Evolutionary conservation across 345 rosid genomes (phyloP), one percentile per base, ranked within the genome.

Genomic region (Brassica napus): DNA sequence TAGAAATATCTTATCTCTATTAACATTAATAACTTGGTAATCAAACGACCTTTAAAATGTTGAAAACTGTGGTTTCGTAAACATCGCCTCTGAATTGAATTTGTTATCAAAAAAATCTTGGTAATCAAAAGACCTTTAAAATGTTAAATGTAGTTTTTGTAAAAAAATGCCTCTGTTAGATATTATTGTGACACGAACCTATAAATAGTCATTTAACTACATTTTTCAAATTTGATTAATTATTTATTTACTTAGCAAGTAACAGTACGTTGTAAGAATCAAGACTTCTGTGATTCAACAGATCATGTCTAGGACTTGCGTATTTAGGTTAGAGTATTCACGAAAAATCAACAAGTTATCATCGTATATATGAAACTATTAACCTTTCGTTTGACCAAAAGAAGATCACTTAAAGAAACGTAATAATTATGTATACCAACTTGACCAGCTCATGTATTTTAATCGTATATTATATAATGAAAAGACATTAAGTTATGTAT

Each of bases 321-420:
- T 8, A 44, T 42, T 32, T 42, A 23, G 8, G 14, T 26, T 69
- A 49, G 10, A 44, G 24, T 49, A 49, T 49, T 69, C 30, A 34
- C 39, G 14, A 9, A 18, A 52, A 52, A 47, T 47, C 21, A 54
- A 21, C 15, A 11, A 31, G 54, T 55, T 65, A 31, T 63, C 26
- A 47, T 26, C 62, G 57, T 68, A 72, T 21, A 39, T 39, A 35
- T 24, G 42, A 35, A 70, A 61, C 14, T 58, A 12, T 58, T 44
- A 62, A 44, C 31, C 7, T 66, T 44, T 58, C 31, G 44, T 67
- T 68, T 73, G 82, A 73, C 78, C 65, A 73, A 67, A 67, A 60
- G 12, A 73, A 42, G 4, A 78, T 78, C 35, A 61, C 65, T 60
- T 28, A 72, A 37, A 23, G 62, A 73, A 73, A 67, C 49, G 64